A percentile compares a stretch with the other conserved stretches of the same genome.
phyloP scores from a whole-genome alignment of 2,329 filamentous ascomycete genomes.

The Epichloe elymi region DNA sequence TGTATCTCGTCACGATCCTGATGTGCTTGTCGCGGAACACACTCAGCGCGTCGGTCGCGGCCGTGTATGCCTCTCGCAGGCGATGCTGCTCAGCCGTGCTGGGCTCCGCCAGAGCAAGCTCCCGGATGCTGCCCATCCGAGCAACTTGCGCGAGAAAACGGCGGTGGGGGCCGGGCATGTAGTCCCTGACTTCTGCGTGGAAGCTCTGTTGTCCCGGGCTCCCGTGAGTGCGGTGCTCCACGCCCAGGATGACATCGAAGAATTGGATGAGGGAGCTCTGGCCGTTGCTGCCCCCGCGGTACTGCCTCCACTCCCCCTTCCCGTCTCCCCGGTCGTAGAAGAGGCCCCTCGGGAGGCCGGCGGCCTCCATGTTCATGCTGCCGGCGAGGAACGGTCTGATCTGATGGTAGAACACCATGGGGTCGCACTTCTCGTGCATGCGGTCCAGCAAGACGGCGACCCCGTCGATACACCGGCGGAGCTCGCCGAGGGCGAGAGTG shows the following conservation, averaged over 20 bases:
- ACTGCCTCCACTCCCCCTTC: slow-evolving; percentile 55
- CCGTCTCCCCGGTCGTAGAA: slow-evolving; percentile 68
- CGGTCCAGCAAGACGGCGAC: slow-evolving; percentile 56
- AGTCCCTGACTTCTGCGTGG: slow-evolving; percentile 60
- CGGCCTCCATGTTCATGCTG: slow-evolving; percentile 81
- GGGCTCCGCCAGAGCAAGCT: slow-evolving; percentile 45
- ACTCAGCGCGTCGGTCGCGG: slow-evolving; percentile 61
- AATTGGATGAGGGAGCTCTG: slow-evolving; percentile 90
- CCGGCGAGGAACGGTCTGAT: slow-evolving; percentile 84
- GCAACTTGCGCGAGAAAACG: slow-evolving; percentile 63
- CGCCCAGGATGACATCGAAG: slow-evolving; percentile 73
- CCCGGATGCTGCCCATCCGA: slow-evolving; percentile 59
- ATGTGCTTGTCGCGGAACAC: slow-evolving; percentile 76
- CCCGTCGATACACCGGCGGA: slow-evolving; percentile 55
- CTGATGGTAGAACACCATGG: slow-evolving; percentile 75
- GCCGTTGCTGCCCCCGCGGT: slow-evolving; percentile 84
- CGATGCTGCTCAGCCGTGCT: slow-evolving; percentile 35
- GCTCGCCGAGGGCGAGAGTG: slow-evolving; percentile 46
- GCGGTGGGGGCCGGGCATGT: slow-evolving; percentile 80
- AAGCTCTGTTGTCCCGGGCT: slow-evolving; percentile 26
- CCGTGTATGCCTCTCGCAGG: slow-evolving; percentile 45
- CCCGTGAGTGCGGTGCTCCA: slow-evolving; percentile 52
- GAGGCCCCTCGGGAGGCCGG: slow-evolving; percentile 70
- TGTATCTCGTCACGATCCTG: slow-evolving; percentile 80
- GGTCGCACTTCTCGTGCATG: slow-evolving; percentile 85